Base-by-base conservation (phyloP, 2,329 filamentous ascomycete species). In the Colletotrichum gigasporum region DNA sequence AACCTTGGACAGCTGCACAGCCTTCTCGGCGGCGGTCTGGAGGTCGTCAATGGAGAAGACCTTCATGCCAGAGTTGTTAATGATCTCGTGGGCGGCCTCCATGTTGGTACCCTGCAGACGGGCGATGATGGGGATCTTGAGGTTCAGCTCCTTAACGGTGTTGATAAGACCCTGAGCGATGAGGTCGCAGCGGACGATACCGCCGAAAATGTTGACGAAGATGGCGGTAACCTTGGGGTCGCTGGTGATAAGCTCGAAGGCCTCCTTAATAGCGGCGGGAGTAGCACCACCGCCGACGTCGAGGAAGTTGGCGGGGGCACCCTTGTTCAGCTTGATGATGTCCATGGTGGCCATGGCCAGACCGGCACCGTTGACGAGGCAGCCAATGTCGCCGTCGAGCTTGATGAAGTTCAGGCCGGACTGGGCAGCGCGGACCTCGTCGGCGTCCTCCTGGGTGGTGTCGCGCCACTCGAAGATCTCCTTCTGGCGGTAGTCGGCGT, bases 331-430 rank as follows among this genome's bases (percentile, higher is more conserved):
- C 90, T 99, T 98, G 88, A 99, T 99, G 81, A 99, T 98, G 82
- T 99, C 96, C 96, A 99, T 99, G 79, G 96, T 99, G 69, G 96
- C 96, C 96, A 99, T 99, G 82, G 96, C 96, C 71, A 99, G 91
- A 84, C 96, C 96, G 74, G 96, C 96, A 79, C 96, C 96, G 85
- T 99, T 99, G 85, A 99, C 96, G 72, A 98, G 87, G 86, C 96
- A 99, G 82, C 96, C 96, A 78, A 99, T 99, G 79, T 99, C 96
- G 78, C 96, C 96, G 77, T 98, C 96, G 67, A 99, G 91, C 89
- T 99, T 99, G 88, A 99, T 99, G 85, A 99, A 99, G 90, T 99
- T 99, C 71, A 99, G 89, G 74, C 93, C 93, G 71, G 90, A 94
- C 87, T 97, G 85, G 74, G 94, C 94, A 74, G 66, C 96, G 83